Evolutionary conservation across 768 basidiomycete genomes (phyloP).

Genomic region (Tephrocybe sp.): DNA sequence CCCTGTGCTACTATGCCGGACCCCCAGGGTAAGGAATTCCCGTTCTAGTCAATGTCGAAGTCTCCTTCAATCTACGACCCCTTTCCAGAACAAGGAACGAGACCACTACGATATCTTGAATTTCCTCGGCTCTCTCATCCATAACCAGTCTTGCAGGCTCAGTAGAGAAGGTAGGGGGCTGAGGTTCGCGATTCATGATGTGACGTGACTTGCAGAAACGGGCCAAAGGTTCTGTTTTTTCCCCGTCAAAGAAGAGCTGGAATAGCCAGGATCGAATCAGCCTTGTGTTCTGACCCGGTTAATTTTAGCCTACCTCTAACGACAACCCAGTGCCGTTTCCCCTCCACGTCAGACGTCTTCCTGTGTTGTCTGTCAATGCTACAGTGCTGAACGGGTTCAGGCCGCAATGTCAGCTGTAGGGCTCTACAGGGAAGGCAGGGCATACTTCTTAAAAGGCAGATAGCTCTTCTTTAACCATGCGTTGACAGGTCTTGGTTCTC

Average conservation of each 20-base stretch:
- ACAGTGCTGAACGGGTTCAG: conserved; percentile 37
- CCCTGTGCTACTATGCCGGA: no score
- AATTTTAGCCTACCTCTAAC: conserved; percentile 36
- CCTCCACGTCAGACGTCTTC: conserved; percentile 42
- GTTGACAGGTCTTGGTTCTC: conserved; percentile 21
- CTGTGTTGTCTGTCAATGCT: conserved; percentile 31
- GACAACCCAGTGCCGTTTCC: conserved; percentile 33
- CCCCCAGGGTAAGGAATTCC: background rate
- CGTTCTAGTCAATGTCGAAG: background rate
- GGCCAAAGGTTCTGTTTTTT: conserved; percentile 35
- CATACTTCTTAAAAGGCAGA: conserved; percentile 34
- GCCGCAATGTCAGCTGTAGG: no score
- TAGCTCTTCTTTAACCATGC: conserved; percentile 41
- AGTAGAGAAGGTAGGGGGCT: conserved; percentile 18
- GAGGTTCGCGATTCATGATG: conserved; percentile 16
- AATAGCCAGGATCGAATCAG: no score
- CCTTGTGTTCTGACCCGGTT: no score
- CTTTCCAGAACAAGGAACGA: conserved; percentile 45
- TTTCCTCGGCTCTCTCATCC: conserved; percentile 30
- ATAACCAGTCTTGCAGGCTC: conserved; percentile 33
- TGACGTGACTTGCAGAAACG: conserved; percentile 31
- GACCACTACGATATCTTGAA: conserved; percentile 37
- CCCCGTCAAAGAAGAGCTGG: conserved; percentile 35
- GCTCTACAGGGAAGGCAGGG: background rate
- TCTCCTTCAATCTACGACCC: conserved; percentile 24